Evolutionary conservation across 2,329 filamentous ascomycete genomes (phyloP).

Genomic region (Phaeophleospora eucalypticola): DNA sequence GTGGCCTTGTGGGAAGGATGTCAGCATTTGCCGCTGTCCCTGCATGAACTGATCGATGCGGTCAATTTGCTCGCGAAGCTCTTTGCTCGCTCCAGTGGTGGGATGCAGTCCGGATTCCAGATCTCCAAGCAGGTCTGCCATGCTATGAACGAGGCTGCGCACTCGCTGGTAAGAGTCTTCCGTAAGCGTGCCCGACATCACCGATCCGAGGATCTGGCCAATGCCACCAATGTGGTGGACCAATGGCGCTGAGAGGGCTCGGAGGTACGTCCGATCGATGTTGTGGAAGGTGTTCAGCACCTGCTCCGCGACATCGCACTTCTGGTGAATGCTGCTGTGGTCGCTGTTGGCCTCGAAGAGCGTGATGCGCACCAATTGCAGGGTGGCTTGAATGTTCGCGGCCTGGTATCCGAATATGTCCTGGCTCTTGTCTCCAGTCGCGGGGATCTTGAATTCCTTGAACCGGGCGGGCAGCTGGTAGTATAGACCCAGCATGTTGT

Average conservation of each 20-base stretch:
- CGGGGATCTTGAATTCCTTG: conserved; percentile 24
- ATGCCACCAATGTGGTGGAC: conserved; percentile 49
- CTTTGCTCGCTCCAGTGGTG: conserved; percentile 38
- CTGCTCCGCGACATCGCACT: conserved; percentile 45
- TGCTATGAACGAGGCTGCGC: conserved; percentile 39
- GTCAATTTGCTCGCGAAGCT: conserved; percentile 40
- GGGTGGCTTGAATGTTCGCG: conserved; percentile 48
- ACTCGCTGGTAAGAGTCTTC: conserved; percentile 42
- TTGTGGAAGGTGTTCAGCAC: conserved; percentile 42
- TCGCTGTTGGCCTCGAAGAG: conserved; percentile 30
- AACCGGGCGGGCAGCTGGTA: conserved; percentile 29
- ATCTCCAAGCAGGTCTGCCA: conserved; percentile 45
- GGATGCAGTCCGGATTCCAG: conserved; percentile 42
- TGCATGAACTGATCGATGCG: conserved; percentile 45
- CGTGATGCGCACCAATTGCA: conserved; percentile 48
- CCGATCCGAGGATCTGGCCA: conserved; percentile 47
- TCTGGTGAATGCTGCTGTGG: conserved; percentile 35
- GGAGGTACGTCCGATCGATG: conserved; percentile 44
- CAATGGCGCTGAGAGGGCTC: conserved; percentile 47
- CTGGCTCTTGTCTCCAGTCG: conserved; percentile 33
- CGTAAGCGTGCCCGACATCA: conserved; percentile 44
- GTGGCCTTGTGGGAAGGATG: conserved; percentile 10
- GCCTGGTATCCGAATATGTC: conserved; percentile 48
- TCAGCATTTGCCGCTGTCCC: conserved; percentile 21
- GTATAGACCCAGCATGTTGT: conserved; percentile 27